Evolutionary conservation across 2,329 filamentous ascomycete genomes (phyloP).

Genomic region (Cladosporium sp.): DNA sequence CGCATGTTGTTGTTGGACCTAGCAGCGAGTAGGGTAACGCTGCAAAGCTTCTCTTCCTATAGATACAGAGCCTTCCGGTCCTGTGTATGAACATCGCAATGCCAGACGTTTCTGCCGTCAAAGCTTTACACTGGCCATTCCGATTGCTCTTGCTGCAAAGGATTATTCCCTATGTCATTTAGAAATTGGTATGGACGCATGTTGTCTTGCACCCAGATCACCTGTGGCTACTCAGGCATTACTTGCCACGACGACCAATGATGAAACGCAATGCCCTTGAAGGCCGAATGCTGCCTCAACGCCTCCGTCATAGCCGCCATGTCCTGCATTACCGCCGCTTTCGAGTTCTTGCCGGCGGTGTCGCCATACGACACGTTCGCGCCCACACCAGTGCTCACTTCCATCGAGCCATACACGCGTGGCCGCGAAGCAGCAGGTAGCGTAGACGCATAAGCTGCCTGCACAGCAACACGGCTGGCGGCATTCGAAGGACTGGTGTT

Average conservation of each 20-base stretch:
- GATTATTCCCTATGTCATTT: neutral
- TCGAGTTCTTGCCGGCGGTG: neutral
- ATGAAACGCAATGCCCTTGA: neutral
- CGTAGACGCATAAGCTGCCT: constrained; percentile 20
- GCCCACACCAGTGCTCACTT: neutral
- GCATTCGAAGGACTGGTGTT: constrained; percentile 16
- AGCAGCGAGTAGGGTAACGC: neutral
- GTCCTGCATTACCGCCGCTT: neutral
- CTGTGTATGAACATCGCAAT: no score
- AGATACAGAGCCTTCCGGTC: no score
- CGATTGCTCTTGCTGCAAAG: neutral
- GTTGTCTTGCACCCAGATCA: neutral
- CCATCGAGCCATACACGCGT: neutral
- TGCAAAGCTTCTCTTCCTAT: neutral
- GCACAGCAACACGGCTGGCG: constrained; percentile 4
- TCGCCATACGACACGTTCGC: neutral
- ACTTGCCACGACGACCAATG: neutral
- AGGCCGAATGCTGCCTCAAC: neutral
- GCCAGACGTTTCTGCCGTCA: no score
- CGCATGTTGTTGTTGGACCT: neutral
- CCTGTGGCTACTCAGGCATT: neutral
- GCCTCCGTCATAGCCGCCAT: neutral
- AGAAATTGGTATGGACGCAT: neutral
- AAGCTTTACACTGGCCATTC: neutral
- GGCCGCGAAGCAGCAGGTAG: neutral